phyloP scores from a whole-genome alignment of 257 asterid genomes.

The Sherardia arvensis region DNA sequence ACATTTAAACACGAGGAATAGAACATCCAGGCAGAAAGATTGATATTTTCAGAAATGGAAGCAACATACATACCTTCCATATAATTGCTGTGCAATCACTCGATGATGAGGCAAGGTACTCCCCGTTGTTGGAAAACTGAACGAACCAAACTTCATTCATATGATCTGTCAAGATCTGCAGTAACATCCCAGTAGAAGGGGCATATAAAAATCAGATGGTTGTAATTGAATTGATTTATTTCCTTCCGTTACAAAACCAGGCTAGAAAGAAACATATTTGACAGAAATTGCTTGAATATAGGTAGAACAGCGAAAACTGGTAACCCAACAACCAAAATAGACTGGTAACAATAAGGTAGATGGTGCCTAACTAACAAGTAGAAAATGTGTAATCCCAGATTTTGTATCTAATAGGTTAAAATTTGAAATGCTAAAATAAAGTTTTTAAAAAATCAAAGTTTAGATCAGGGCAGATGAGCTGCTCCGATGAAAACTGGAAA shows the following conservation, averaged over 20 bases:
- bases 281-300: background rate
- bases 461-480: constrained; percentile 4
- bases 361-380: constrained; percentile 4
- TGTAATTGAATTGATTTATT: background rate
- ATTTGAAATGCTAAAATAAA: background rate
- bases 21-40: constrained; percentile 2
- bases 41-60: background rate
- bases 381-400: background rate
- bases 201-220: constrained; percentile 21
- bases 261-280: background rate
- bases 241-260: constrained; percentile 1
- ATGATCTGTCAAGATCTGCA: constrained; percentile 68
- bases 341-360: background rate
- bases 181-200: constrained; percentile 10
- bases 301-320: background rate
- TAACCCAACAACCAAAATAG: background rate
- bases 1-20: background rate
- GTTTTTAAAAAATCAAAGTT: background rate
- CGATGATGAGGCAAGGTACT: constrained; percentile 78
- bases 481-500: constrained; percentile 1
- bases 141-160: constrained; percentile 90
- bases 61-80: constrained; percentile 60
- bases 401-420: background rate
- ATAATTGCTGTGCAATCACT: constrained; percentile 78
- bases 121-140: constrained; percentile 78